Conservation (phyloP, 768 basidiomycete genomes). For the Lactifluus echinatus region DNA sequence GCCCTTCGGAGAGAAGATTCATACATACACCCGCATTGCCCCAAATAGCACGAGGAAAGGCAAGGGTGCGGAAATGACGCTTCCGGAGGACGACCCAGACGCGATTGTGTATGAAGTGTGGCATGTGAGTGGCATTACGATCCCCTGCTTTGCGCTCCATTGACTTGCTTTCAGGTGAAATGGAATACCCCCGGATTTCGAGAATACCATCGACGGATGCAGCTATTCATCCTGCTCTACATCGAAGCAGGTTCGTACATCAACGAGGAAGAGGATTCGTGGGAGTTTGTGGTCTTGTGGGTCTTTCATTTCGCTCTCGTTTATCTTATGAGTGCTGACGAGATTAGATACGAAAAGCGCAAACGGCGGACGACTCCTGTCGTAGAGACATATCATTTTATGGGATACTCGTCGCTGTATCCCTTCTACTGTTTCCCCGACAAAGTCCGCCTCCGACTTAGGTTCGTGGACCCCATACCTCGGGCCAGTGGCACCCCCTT, state of each 20-base stretch:
- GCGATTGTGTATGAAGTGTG: conserved; percentile 81
- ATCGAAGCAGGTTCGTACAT: conserved; percentile 96
- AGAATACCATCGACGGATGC: conserved; percentile 89
- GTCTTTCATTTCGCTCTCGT: conserved; percentile 24
- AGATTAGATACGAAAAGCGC: conserved; percentile 72
- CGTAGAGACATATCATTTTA: conserved; percentile 74
- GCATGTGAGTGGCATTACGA: conserved; percentile 53
- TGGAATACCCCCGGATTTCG: conserved; percentile 82
- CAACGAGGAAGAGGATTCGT: conserved; percentile 83
- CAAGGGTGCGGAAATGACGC: conserved; percentile 38
- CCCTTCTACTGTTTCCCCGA: conserved; percentile 96
- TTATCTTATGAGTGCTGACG: neutral
- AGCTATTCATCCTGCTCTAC: conserved; percentile 87
- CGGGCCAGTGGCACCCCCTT: neutral
- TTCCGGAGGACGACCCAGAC: conserved; percentile 46
- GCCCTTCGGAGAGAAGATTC: no score
- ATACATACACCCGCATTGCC: conserved; percentile 62
- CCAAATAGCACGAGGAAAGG: conserved; percentile 41
- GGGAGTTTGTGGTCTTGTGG: conserved; percentile 88
- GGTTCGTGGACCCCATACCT: conserved; percentile 36
- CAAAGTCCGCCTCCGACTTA: conserved; percentile 75
- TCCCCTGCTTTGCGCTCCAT: neutral
- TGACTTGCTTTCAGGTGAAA: conserved; percentile 45
- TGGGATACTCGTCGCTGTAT: conserved; percentile 90
- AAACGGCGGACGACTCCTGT: conserved; percentile 44